Conservation (phyloP, 1,284 basidiomycete species). For the Golubevia pallescens region DNA sequence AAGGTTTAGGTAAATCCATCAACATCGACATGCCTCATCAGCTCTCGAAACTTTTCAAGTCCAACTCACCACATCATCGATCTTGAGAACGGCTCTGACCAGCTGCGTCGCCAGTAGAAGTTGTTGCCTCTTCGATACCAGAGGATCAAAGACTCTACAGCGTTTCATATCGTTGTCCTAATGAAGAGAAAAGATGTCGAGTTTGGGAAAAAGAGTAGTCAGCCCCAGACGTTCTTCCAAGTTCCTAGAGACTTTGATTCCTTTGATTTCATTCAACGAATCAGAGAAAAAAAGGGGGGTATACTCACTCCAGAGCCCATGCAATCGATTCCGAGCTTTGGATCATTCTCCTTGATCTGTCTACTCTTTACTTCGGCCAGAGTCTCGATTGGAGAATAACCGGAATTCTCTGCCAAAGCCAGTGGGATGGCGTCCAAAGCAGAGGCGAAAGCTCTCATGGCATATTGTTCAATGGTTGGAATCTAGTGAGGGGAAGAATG, state of each 20-base stretch:
- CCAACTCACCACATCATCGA: slow-evolving; percentile 51
- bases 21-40: neutral
- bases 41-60: slow-evolving; percentile 13
- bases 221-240: neutral
- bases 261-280: no score
- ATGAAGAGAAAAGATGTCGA: neutral
- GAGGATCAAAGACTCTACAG: slow-evolving; percentile 58
- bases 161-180: slow-evolving; percentile 60
- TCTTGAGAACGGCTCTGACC: slow-evolving; percentile 57
- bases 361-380: slow-evolving; percentile 5
- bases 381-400: slow-evolving; percentile 2
- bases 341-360: slow-evolving; percentile 1
- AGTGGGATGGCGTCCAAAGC: slow-evolving; percentile 4
- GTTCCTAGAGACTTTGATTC: neutral
- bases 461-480: slow-evolving; percentile 2
- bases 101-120: slow-evolving; percentile 58
- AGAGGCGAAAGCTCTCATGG: slow-evolving; percentile 5
- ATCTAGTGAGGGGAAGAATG: neutral
- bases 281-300: neutral
- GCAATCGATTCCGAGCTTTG: slow-evolving; percentile 3
- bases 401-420: slow-evolving; percentile 4
- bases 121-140: slow-evolving; percentile 60
- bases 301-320: neutral
- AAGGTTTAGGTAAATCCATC: neutral
- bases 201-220: no score